A percentile compares a stretch with the other conserved stretches of the same genome.
These are phyloP conservation scores for Penicillium lividum DNA, from an alignment of 495 filamentous ascomycete species.

Conservation along the genomic window DNA sequence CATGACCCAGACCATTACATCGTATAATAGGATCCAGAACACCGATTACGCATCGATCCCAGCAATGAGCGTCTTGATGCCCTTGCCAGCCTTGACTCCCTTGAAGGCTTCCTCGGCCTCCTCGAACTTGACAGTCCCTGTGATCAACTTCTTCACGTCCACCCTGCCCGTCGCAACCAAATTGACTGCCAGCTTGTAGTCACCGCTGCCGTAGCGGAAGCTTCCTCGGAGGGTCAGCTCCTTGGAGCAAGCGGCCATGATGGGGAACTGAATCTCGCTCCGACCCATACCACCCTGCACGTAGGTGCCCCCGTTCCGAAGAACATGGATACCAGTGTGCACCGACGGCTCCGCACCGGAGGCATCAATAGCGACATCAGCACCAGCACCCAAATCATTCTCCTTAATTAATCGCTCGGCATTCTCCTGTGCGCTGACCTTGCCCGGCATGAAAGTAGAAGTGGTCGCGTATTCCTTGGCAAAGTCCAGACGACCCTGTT, in stretches of 20 bases:
- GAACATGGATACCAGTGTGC: conserved; percentile 52
- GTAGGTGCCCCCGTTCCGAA: conserved; percentile 56
- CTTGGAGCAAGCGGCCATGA: conserved; percentile 56
- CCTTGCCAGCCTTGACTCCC: conserved; percentile 48
- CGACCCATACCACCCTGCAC: conserved; percentile 64
- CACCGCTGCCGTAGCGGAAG: conserved; percentile 56
- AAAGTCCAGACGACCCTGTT: conserved; percentile 51
- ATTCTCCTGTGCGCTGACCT: conserved; percentile 38
- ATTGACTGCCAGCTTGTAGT: conserved; percentile 55
- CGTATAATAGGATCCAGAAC: conserved; percentile 3
- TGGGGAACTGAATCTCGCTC: conserved; percentile 56
- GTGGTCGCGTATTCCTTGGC: conserved; percentile 50
- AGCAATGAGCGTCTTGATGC: conserved; percentile 50
- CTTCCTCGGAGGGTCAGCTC: conserved; percentile 55
- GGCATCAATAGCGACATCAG: conserved; percentile 59
- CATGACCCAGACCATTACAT: conserved; percentile 4
- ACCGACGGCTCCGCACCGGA: conserved; percentile 57
- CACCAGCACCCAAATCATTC: conserved; percentile 48
- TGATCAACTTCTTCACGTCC: conserved; percentile 53
- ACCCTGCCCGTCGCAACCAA: conserved; percentile 54
- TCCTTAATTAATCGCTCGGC: conserved; percentile 43
- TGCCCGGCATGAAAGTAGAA: conserved; percentile 42
- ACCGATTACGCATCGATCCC: conserved; percentile 32
- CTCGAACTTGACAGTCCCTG: conserved; percentile 53
- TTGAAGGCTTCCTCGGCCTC: conserved; percentile 54